Evolutionary conservation across 2,329 filamentous ascomycete genomes (phyloP), one percentile per base, ranked within the genome.

Genomic region (Fusarium oxysporum): DNA sequence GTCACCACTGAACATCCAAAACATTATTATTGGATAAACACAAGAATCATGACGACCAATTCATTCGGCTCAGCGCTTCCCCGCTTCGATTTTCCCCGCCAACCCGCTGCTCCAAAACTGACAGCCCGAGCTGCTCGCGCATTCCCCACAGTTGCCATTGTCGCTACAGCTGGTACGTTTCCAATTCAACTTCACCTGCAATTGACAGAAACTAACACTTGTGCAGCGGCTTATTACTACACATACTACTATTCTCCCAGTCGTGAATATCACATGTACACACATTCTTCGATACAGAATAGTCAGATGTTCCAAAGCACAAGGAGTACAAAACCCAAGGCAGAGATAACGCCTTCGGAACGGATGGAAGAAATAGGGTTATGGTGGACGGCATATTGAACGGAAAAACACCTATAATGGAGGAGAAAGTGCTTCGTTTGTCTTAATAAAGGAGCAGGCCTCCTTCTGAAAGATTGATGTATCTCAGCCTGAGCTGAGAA

Each of bases 181-280:
- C n/a, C 12, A 9, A 13, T 0, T 5, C 8, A 35, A 21, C 21
- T 0, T 4, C 17, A 51, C 6, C 4, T 14, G 8, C n/a, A 35
- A 21, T 25, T 21, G 8, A 21, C 32, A 10, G 1, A 25, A 1
- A 6, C n/a, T 51, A 21, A 51, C 4, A 35, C 3, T 0, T 0
- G 1, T 0, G 0, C 3, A 51, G 48, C 48, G 17, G 48, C 48
- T 8, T 51, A 51, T 6, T 51, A 51, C 23, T 51, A 51, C 9
- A 51, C 48, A 51, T 51, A 51, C 1, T 51, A 51, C 4, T 37
- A 51, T 1, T 17, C 48, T 3, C 48, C 48, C 3, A 51, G 48
- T 0, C 48, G 48, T 6, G 48, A 51, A 21, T 51, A 51, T 2
- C 48, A 51, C 17, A 51, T 51, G 48, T 51, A 51, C 0, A 51